Evolutionary conservation across 1,139 yeast species (phyloP).

Genomic region (Hemisphaericaspora xylanilytica): DNA sequence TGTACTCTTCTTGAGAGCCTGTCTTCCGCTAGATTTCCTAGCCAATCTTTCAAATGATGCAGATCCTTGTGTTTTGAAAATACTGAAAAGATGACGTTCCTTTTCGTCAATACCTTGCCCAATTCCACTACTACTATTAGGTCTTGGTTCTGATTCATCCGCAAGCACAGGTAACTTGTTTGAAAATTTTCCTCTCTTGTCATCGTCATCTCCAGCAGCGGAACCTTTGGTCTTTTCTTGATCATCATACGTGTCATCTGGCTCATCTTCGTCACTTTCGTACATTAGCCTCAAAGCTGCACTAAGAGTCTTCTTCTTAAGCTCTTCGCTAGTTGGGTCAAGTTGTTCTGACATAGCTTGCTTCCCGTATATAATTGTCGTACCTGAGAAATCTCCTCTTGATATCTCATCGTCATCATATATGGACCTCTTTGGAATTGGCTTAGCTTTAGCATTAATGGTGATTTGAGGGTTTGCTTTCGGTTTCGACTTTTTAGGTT

Average conservation of each 20-base stretch:
- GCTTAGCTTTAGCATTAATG: conserved; percentile 3
- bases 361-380: conserved; percentile 24
- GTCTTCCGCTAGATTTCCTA: conserved; percentile 54
- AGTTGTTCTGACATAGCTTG: conserved; percentile 11
- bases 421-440: conserved; percentile 17
- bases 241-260: conserved; percentile 83
- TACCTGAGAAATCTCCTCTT: conserved; percentile 19
- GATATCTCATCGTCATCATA: conserved; percentile 33
- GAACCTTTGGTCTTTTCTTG: conserved; percentile 51
- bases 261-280: conserved; percentile 74
- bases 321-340: conserved; percentile 16
- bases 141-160: not conserved
- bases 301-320: conserved; percentile 56
- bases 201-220: conserved; percentile 21
- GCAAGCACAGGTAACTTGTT: conserved; percentile 5
- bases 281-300: conserved; percentile 66
- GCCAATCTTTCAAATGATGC: conserved; percentile 45
- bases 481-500: conserved; percentile 4
- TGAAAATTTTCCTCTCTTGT: conserved; percentile 5
- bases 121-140: not conserved
- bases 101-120: conserved; percentile 11
- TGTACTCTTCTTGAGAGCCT: conserved; percentile 49
- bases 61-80: conserved; percentile 52
- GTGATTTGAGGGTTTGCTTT: conserved; percentile 8
- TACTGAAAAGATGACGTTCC: conserved; percentile 54